Conservation (phyloP, 495 filamentous ascomycete species). For the Durotheca rogersii region DNA sequence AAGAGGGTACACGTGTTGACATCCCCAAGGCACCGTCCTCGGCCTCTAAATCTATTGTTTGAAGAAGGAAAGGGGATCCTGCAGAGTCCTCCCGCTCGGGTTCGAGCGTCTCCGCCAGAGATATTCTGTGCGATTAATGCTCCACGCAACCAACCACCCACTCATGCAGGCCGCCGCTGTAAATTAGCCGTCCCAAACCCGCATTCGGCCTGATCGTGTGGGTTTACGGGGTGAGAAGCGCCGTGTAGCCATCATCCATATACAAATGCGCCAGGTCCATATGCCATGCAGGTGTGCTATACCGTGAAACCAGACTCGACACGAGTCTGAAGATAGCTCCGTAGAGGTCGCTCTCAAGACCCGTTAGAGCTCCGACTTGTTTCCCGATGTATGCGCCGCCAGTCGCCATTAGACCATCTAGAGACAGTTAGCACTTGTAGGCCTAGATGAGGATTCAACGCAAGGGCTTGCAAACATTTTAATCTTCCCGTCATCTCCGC, state of each 20-base stretch:
- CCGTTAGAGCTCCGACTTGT: conserved; percentile 10
- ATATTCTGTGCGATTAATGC: conserved; percentile 17
- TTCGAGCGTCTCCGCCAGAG: conserved; percentile 2
- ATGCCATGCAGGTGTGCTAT: conserved; percentile 32
- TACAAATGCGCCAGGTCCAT: conserved; percentile 34
- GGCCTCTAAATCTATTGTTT: conserved; percentile 17
- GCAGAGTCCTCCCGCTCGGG: conserved; percentile 1
- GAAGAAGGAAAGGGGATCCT: conserved; percentile 11
- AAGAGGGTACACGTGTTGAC: conserved; percentile 19
- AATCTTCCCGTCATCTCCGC: conserved; percentile 82
- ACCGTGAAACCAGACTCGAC: conserved; percentile 17
- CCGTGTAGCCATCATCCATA: conserved; percentile 26
- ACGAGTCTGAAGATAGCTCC: conserved; percentile 1
- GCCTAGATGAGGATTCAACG: no score
- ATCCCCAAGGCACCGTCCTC: conserved; percentile 13
- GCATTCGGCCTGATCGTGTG: background rate
- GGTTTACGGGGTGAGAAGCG: conserved; percentile 12
- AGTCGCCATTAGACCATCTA: conserved; percentile 37
- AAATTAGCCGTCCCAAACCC: background rate
- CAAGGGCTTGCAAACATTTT: conserved; percentile 73
- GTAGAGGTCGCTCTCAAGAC: conserved; percentile 2
- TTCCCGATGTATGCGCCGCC: conserved; percentile 15
- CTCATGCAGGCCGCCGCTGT: background rate
- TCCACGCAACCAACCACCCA: conserved; percentile 1
- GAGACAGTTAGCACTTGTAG: no score